Base-by-base conservation (phyloP, 805 yeast genomes). In the Suhomyces sp. region DNA sequence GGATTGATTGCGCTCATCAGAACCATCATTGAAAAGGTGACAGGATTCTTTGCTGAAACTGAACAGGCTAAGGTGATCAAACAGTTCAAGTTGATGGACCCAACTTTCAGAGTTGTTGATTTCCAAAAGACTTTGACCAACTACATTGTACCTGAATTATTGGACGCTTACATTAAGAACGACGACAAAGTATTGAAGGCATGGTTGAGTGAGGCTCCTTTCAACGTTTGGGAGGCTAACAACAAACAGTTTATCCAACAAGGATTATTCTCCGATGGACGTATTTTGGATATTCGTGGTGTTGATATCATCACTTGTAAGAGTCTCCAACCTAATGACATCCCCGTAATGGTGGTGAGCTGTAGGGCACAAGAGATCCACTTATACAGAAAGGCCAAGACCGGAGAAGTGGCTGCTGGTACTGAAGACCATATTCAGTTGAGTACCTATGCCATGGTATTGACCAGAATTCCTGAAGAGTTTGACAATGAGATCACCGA, bases 121-220 rank as follows among this genome's bases (percentile, higher is more conserved):
- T 90, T 93, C 69, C 75, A 82, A 44, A 79, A 74, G 48, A 90
- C 91, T 40, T 72, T 91, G 53, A 83, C 98, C 60, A 91, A 88
- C 54, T 93, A 81, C 64, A 86, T 93, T 44, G 79, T 93, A 38
- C 98, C 99, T 8, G 99, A 93, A 62, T 78, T 93, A 22, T 70
- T 93, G 53, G 99, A 93, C 55, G 97, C 98, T 6, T 90, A 88
- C 63, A 87, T 87, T 40, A 83, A 83, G 49, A 96, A 96, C 46
- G 97, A 93, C 50, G 91, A 81, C 44, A 73, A 72, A 33, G 81
- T 81, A 14, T 73, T 93, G 58, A 86, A 90, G 61, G 68, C 71
- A 51, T 93, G 99, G 99, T 77, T 93, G 40, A 82, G 95, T 32
- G 98, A 93, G 65, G 98, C 98, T 19, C 97, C 98, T 28, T 91